Conservation (phyloP, 208 protist genomes). For the Trypanosoma brucei region DNA sequence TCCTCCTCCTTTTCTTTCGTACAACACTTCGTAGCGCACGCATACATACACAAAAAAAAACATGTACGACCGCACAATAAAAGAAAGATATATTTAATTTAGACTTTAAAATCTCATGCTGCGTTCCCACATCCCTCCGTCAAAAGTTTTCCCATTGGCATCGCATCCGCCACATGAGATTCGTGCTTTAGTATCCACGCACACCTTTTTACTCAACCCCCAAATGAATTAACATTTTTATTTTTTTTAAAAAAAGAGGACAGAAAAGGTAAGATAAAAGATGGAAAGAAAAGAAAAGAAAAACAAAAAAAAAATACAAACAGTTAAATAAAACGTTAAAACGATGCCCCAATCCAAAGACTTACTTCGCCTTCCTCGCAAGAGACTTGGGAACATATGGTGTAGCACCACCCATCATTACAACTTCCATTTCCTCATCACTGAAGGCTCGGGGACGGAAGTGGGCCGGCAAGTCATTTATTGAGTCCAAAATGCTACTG, state of each 20-base stretch:
- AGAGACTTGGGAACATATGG: constrained; percentile 78
- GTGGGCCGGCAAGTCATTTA: constrained; percentile 52
- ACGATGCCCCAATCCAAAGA: neutral
- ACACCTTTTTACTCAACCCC: too few species aligned
- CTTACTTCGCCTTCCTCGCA: constrained; percentile 57
- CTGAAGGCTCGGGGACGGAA: constrained; percentile 55
- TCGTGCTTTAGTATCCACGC: too few species aligned
- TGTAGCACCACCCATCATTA: constrained; percentile 69
- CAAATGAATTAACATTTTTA: neutral
- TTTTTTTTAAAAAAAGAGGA: constrained; percentile 1
- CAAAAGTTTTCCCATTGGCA: too few species aligned
- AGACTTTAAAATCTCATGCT: too few species aligned
- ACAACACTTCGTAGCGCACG: too few species aligned
- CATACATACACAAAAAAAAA: too few species aligned
- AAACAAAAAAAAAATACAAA: constrained; percentile 8
- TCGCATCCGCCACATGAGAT: too few species aligned
- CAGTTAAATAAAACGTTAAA: neutral
- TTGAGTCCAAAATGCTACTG: constrained; percentile 33
- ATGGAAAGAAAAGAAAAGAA: constrained; percentile 1
- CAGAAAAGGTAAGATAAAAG: neutral
- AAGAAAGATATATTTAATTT: too few species aligned
- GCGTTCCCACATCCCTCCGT: too few species aligned
- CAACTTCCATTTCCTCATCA: constrained; percentile 70
- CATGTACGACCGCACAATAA: too few species aligned
- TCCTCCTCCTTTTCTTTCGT: too few species aligned